Conservation (phyloP, 139 green algal genomes). For the Micromonas commoda region DNA sequence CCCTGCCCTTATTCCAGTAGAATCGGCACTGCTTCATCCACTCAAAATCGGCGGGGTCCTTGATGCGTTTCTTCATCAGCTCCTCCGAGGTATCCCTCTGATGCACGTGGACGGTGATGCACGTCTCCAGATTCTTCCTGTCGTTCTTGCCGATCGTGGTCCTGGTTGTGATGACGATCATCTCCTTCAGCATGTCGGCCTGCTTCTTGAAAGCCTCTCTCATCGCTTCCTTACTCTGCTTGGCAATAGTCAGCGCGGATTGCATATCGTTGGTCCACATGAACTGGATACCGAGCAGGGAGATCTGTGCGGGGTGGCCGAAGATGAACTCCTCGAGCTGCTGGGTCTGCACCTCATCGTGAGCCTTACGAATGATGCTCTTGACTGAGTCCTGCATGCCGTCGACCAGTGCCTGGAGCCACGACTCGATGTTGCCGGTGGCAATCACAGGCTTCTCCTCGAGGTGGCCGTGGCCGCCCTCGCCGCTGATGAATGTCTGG, state of each 20-base stretch:
- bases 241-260: conserved; percentile 65
- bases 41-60: conserved; percentile 74
- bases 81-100: conserved; percentile 72
- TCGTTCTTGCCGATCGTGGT: conserved; percentile 53
- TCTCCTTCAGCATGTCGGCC: conserved; percentile 59
- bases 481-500: conserved; percentile 54
- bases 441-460: conserved; percentile 53
- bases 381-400: conserved; percentile 87
- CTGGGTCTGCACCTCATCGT: conserved; percentile 76
- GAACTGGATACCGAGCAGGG: conserved; percentile 71
- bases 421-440: conserved; percentile 88
- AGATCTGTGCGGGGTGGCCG: conserved; percentile 74
- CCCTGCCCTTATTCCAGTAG: conserved; percentile 62
- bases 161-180: conserved; percentile 72
- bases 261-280: conserved; percentile 86
- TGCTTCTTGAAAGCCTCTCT: conserved; percentile 63
- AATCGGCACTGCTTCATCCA: conserved; percentile 78
- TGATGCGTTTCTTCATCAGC: conserved; percentile 67
- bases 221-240: conserved; percentile 72
- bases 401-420: conserved; percentile 87
- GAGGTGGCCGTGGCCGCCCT: too few relatives aligned
- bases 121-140: conserved; percentile 74
- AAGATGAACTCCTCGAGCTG: conserved; percentile 81
- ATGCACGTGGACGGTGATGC: conserved; percentile 83
- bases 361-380: conserved; percentile 62